These are phyloP conservation scores for Bauhinia variegata DNA, from an alignment of 306 rosid species.

Conservation along the genomic window DNA sequence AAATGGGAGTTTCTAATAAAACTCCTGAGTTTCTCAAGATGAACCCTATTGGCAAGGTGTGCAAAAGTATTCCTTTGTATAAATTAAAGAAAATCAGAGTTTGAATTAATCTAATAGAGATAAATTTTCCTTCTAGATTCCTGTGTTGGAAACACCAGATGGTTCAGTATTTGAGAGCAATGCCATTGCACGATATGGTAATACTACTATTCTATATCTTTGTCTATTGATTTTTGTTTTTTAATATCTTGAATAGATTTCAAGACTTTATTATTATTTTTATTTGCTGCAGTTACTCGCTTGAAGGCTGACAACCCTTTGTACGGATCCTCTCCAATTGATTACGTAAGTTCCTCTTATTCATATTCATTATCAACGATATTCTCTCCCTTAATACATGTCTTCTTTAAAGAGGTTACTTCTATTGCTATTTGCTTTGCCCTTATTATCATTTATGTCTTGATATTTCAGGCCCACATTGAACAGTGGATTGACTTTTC, in stretches of 20 bases:
- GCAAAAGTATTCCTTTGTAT: not conserved
- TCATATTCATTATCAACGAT: not conserved
- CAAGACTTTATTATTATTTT: not conserved
- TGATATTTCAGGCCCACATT: slow-evolving; percentile 62
- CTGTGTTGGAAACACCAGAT: slow-evolving; percentile 77
- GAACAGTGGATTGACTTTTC: slow-evolving; percentile 93
- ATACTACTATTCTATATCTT: not conserved
- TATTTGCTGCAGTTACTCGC: slow-evolving; percentile 62
- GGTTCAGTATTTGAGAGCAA: slow-evolving; percentile 84
- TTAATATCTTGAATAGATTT: not conserved
- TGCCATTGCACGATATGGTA: slow-evolving; percentile 84
- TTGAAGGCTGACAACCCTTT: slow-evolving; percentile 53
- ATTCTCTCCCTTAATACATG: not conserved
- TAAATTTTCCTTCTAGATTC: slow-evolving; percentile 58
- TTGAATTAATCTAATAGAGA: not conserved
- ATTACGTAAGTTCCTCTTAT: slow-evolving; percentile 42
- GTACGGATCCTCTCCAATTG: slow-evolving; percentile 65
- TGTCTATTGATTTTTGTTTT: not conserved
- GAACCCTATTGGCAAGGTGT: slow-evolving; percentile 87
- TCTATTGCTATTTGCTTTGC: not conserved
- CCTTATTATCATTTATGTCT: not conserved
- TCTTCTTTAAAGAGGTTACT: not conserved
- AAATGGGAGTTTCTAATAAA: slow-evolving; percentile 74
- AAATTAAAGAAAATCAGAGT: not conserved
- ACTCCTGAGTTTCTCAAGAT: slow-evolving; percentile 76